These are phyloP conservation scores for Colletotrichum godetiae DNA, from an alignment of 2,329 filamentous ascomycete genomes.

Conservation along the genomic window DNA sequence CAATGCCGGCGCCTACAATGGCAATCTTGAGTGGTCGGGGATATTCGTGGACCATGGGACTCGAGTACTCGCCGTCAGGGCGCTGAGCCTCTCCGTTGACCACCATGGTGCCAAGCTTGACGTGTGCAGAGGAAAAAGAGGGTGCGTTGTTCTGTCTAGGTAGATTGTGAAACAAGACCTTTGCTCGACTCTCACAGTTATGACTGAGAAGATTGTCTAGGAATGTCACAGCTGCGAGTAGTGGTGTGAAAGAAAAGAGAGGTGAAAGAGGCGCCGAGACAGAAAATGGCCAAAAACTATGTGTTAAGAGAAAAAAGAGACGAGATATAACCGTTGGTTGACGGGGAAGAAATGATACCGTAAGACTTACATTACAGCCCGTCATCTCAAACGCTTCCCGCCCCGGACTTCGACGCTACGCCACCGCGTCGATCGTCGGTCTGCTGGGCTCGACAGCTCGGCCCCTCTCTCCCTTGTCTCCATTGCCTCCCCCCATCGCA, in stretches of 20 bases:
- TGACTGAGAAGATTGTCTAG: background rate
- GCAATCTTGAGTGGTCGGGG: slow-evolving; percentile 29
- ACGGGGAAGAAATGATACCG: background rate
- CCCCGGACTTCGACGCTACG: slow-evolving; percentile 7
- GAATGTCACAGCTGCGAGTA: background rate
- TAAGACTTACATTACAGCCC: background rate
- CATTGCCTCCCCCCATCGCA: background rate
- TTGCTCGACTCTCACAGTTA: background rate
- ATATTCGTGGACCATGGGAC: slow-evolving; percentile 34
- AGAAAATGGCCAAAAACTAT: background rate
- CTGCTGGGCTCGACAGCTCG: background rate
- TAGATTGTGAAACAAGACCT: slow-evolving; percentile 3
- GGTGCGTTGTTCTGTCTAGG: background rate
- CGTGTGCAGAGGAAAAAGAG: background rate
- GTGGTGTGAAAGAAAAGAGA: background rate
- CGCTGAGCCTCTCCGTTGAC: slow-evolving; percentile 15
- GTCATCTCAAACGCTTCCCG: slow-evolving; percentile 26
- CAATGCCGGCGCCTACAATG: slow-evolving; percentile 59
- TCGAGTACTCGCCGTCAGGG: slow-evolving; percentile 4
- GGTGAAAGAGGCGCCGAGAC: background rate
- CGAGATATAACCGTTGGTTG: background rate
- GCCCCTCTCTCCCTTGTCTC: slow-evolving; percentile 24
- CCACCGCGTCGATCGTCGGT: slow-evolving; percentile 7
- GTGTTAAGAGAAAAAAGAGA: no score
- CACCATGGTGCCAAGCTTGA: slow-evolving; percentile 5